Conservation (phyloP, 805 yeast species). For the Cyberlindnera americana region DNA sequence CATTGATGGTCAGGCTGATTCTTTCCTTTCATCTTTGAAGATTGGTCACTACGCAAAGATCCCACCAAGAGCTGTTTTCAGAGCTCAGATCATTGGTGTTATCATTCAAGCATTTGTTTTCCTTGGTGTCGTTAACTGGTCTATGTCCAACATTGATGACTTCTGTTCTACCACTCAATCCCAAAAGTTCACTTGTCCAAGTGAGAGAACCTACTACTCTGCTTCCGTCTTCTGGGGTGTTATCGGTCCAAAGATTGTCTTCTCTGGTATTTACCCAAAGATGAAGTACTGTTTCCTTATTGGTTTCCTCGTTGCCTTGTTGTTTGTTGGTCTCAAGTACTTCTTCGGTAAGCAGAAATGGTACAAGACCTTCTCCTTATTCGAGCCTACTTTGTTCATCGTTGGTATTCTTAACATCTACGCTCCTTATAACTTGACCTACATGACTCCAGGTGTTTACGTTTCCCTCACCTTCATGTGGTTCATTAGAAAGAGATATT, state of each 20-base stretch:
- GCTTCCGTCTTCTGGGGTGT: constrained; percentile 47
- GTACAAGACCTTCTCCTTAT: constrained; percentile 5
- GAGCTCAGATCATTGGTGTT: constrained; percentile 38
- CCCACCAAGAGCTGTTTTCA: constrained; percentile 57
- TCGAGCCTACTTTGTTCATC: constrained; percentile 49
- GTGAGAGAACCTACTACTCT: constrained; percentile 38
- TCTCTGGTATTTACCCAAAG: constrained; percentile 55
- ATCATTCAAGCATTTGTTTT: constrained; percentile 28
- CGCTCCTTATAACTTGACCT: constrained; percentile 52
- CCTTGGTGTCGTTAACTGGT: constrained; percentile 34
- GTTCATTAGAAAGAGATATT: constrained; percentile 35
- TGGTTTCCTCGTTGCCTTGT: constrained; percentile 40
- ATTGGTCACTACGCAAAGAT: constrained; percentile 50
- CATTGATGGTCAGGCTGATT: constrained; percentile 62
- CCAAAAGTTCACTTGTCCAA: constrained; percentile 40
- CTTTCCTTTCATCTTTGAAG: constrained; percentile 45
- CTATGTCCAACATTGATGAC: constrained; percentile 31
- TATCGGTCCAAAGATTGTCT: constrained; percentile 53
- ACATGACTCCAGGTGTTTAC: constrained; percentile 29
- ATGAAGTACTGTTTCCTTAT: constrained; percentile 62
- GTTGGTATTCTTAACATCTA: constrained; percentile 43
- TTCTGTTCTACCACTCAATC: constrained; percentile 34
- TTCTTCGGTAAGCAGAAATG: constrained; percentile 17
- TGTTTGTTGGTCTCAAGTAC: constrained; percentile 29
- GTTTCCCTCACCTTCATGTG: constrained; percentile 43